Evolutionary conservation across 192 early-diverging fungal species (phyloP).

Genomic region (Gorgonomyces haynaldii): DNA sequence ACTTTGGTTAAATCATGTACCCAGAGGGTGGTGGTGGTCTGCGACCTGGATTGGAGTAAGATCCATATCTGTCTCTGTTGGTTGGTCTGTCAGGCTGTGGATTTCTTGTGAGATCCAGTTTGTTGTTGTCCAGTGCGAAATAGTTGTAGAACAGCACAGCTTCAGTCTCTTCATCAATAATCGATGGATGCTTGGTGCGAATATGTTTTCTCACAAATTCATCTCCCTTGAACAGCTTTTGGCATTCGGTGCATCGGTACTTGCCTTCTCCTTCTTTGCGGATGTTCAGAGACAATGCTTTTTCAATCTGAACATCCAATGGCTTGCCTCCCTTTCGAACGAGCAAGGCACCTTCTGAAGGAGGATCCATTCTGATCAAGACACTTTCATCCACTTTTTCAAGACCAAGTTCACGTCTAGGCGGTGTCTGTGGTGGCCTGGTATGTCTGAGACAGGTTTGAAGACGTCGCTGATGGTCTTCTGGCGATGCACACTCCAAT

Average conservation of each 20-base stretch:
- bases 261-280: constrained; percentile 67
- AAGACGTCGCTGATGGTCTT: constrained; percentile 71
- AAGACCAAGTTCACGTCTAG: constrained; percentile 16
- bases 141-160: constrained; percentile 78
- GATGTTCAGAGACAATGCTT: constrained; percentile 35
- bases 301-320: constrained; percentile 13
- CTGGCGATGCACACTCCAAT: constrained; percentile 28
- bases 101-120: constrained; percentile 32
- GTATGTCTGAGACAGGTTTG: constrained; percentile 22
- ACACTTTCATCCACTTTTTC: constrained; percentile 1
- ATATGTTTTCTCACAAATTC: constrained; percentile 95
- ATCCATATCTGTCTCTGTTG: constrained; percentile 12
- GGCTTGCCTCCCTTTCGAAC: constrained; percentile 23
- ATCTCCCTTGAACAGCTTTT: constrained; percentile 87
- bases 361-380: not conserved
- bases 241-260: constrained; percentile 78
- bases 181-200: constrained; percentile 71
- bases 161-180: constrained; percentile 53
- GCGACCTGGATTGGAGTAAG: not conserved
- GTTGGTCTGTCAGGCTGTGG: constrained; percentile 9
- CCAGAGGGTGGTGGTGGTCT: not conserved
- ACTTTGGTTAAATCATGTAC: not conserved
- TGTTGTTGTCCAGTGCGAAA: constrained; percentile 64
- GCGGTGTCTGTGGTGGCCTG: constrained; percentile 1
- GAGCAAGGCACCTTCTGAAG: constrained; percentile 2